Base-by-base conservation (phyloP, 106 monocot genomes). In the Acorus calamus region DNA sequence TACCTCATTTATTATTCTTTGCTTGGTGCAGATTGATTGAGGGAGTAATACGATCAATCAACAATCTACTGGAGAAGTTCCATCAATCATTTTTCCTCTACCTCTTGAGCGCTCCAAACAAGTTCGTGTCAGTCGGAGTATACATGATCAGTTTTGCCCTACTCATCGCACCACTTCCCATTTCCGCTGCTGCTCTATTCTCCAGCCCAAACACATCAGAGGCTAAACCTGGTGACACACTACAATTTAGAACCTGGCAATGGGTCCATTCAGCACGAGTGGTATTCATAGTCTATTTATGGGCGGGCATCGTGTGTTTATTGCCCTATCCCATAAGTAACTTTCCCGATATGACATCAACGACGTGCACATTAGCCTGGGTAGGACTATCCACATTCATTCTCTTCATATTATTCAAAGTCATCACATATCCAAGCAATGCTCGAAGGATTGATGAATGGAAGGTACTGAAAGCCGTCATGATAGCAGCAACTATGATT, bases 81-180 rank as follows among this genome's bases (percentile, higher is more conserved):
- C 94, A 94, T 58, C 93, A 94, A 45, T 94, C 94, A 10, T 94
- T 81, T 74, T 94, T 94, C 81, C 86, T 94, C 42, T 94, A 94
- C 70, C 69, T 94, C 49, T 63, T 94, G 55, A 86, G 86, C 44
- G 79, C 86, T 49, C 89, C 94, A 42, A 79, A 83, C 63, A 94
- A 89, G 66, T 94, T 86, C 69, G 76, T 94, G 5, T 86, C 94
- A 2, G 89, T 86, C 61, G 86, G 94, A 11, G 76, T 94, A 14
- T 94, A 94, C 62, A 94, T 94, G 94, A 82, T 94, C 52, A 60
- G 79, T 5, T 94, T 94, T 67, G 89, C 94, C 11, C 65, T 86
- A n/a, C 81, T 94, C 8, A 57, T 78, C 4, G 77, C 76, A 51
- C 94, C 94, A 6, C 84, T 94, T 62, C 94, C 89, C 50, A 74